Conservation (phyloP, 176 grass and related monocot species). For the Avena eriantha region DNA sequence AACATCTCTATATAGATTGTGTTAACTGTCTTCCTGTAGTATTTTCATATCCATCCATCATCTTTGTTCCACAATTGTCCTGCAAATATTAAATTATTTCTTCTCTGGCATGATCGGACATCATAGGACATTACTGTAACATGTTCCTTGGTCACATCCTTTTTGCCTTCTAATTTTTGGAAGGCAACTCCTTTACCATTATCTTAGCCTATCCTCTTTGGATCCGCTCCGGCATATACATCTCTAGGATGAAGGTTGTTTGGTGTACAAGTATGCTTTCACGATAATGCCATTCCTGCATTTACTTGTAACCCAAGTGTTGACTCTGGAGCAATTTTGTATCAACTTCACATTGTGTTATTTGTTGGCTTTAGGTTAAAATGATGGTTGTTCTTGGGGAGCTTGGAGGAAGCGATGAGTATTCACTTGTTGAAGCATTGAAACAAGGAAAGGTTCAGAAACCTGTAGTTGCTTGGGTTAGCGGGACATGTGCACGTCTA, state of each 20-base stretch:
- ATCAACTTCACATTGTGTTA: slow-evolving; percentile 27
- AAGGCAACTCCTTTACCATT: slow-evolving; percentile 20
- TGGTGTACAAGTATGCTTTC: slow-evolving; percentile 17
- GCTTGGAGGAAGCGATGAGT: slow-evolving; percentile 94
- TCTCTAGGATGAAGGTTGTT: slow-evolving; percentile 7
- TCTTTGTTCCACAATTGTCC: neutral
- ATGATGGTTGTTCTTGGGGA: slow-evolving; percentile 99
- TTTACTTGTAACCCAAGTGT: slow-evolving; percentile 25
- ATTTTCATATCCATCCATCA: neutral
- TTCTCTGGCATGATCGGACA: neutral
- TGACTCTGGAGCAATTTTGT: slow-evolving; percentile 30
- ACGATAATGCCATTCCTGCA: neutral
- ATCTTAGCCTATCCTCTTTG: slow-evolving; percentile 18
- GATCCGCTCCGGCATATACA: neutral
- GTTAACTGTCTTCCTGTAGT: neutral
- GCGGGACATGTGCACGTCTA: slow-evolving; percentile 85
- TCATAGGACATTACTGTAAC: neutral
- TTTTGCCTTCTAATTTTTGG: slow-evolving; percentile 20
- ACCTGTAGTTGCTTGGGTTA: slow-evolving; percentile 99
- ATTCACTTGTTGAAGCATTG: slow-evolving; percentile 95
- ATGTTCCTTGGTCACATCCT: neutral
- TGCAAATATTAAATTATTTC: slow-evolving; percentile 10
- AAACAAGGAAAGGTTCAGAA: slow-evolving; percentile 98
- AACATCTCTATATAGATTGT: slow-evolving; percentile 26
- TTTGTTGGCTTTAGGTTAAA: slow-evolving; percentile 74